phyloP scores from a whole-genome alignment of 257 asterid genomes.

The Ilex aquifolium region DNA sequence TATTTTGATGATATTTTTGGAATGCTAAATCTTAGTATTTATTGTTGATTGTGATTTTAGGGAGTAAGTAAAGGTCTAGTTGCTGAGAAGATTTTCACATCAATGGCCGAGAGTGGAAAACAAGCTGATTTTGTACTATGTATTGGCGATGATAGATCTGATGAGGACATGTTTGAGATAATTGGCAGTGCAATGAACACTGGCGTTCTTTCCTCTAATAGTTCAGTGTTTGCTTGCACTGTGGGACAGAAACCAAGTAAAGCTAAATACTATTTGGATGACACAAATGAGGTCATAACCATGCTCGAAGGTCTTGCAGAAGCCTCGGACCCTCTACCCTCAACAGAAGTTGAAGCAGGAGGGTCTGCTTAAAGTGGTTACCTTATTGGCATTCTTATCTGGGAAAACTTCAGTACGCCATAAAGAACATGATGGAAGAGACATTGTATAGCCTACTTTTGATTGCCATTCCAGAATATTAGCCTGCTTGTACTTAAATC shows the following conservation, averaged over 20 bases:
- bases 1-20: too few species aligned
- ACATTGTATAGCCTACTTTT: neutral
- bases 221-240: constrained; percentile 40
- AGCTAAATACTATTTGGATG: constrained; percentile 47
- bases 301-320: constrained; percentile 40
- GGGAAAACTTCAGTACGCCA: neutral
- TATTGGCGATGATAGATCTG: constrained; percentile 56
- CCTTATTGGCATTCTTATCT: neutral
- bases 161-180: constrained; percentile 53
- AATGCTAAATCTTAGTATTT: neutral
- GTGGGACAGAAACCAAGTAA: constrained; percentile 56
- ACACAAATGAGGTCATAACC: constrained; percentile 30
- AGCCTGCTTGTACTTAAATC: neutral
- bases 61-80: constrained; percentile 50
- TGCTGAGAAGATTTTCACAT: constrained; percentile 36
- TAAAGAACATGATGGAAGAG: neutral
- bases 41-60: constrained; percentile 19
- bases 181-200: constrained; percentile 26
- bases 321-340: constrained; percentile 16
- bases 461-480: neutral
- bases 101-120: constrained; percentile 30
- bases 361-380: constrained; percentile 8
- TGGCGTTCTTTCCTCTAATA: constrained; percentile 19
- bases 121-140: constrained; percentile 47
- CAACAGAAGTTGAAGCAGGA: constrained; percentile 11